Evolutionary conservation across 768 basidiomycete species (phyloP), one percentile per base, ranked within the genome.

Genomic region (Rhodocollybia butyracea): DNA sequence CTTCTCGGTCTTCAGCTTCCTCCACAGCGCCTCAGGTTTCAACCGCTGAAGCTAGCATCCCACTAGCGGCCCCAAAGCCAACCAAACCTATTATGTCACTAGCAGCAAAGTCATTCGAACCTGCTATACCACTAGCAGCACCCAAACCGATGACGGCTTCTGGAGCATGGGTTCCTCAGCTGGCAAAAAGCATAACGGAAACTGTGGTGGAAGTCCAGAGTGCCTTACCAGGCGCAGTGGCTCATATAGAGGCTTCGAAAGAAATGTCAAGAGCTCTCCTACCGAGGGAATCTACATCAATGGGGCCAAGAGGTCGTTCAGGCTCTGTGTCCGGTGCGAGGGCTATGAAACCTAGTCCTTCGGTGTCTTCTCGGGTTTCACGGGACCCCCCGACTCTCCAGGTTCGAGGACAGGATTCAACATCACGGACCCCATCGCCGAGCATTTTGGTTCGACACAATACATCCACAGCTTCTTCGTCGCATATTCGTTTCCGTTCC

Each of bases 401-500:
- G 13, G 19, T 36, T 50, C 48, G 32, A 24, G 38, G 27, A 3
- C 21, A 22, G 3, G 48, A 32, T 13, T 24, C 22, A 17, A 24
- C 26, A 34, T 36, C 32, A 12, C 34, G 48, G n/a, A 38, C 48
- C 19, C 48, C 34, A 26, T 50, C 48, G 2, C 48, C 48, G 5
- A 26, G 48, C 2, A 50, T 50, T 22, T 22, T 50, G 3, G 27
- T 50, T 8, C 19, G 48, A 27, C 22, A 38, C 48, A 50, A 27
- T 21, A 34, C 48, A 4, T 50, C 48, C 7, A 31, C 48, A 13
- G 48, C 21, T 50, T 34, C 48, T 17, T 31, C 15, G 13, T 13
- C 48, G 48, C 48, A 50, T 50, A 34, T 50, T 32, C 48, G 34
- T 22, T 50, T 50, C 22, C 48, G 21, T 10, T 34, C 48, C 26